Evolutionary conservation across 495 filamentous ascomycete genomes (phyloP).

Genomic region (Xylaria palmicola): DNA sequence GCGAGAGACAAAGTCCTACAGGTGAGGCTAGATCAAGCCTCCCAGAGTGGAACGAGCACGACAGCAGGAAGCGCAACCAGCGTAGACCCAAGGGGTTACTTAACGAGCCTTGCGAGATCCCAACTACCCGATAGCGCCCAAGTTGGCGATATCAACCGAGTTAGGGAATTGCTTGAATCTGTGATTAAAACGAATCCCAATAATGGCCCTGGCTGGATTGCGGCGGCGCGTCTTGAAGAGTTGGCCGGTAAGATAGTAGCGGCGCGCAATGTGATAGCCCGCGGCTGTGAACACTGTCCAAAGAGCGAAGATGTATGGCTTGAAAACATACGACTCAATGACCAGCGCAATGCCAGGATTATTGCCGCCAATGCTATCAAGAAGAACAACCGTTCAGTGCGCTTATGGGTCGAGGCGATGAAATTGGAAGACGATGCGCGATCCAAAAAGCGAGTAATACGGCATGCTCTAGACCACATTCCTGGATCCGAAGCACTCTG

Average conservation of each 20-base stretch:
- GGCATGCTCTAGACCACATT: slow-evolving; percentile 84
- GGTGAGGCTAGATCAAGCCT: slow-evolving; percentile 87
- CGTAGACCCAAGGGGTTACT: slow-evolving; percentile 93
- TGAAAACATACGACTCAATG: slow-evolving; percentile 89
- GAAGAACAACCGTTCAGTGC: slow-evolving; percentile 82
- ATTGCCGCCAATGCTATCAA: slow-evolving; percentile 95
- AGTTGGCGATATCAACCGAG: slow-evolving; percentile 92
- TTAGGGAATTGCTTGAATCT: slow-evolving; percentile 87
- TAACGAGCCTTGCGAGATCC: slow-evolving; percentile 81
- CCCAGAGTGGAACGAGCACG: slow-evolving; percentile 65
- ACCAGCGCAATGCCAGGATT: slow-evolving; percentile 88
- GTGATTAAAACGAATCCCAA: slow-evolving; percentile 95
- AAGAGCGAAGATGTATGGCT: slow-evolving; percentile 95
- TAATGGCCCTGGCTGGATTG: slow-evolving; percentile 96
- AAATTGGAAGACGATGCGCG: slow-evolving; percentile 76
- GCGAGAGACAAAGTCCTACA: slow-evolving; percentile 91
- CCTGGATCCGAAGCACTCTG: slow-evolving; percentile 90
- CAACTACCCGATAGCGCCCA: slow-evolving; percentile 75
- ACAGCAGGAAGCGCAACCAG: slow-evolving; percentile 80
- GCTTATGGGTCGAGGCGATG: slow-evolving; percentile 93
- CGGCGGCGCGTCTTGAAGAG: slow-evolving; percentile 88
- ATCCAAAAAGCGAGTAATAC: slow-evolving; percentile 85
- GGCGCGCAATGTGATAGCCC: slow-evolving; percentile 78
- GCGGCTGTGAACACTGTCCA: slow-evolving; percentile 85
- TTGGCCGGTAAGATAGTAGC: slow-evolving; percentile 85